These are phyloP conservation scores for Diaporthe destruens DNA, from an alignment of 2,329 filamentous ascomycete genomes.

Conservation along the genomic window DNA sequence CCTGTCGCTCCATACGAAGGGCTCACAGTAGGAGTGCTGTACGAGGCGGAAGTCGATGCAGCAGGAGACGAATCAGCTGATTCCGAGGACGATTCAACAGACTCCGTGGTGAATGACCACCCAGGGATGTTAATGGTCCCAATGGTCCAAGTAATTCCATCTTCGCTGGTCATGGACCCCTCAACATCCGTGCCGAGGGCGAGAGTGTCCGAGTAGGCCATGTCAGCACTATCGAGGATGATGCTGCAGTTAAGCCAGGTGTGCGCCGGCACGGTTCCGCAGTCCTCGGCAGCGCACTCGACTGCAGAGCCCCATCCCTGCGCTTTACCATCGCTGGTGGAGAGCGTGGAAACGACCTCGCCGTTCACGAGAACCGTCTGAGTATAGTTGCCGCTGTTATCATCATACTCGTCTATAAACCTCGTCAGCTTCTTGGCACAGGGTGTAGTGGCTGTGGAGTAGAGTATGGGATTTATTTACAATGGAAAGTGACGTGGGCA, in stretches of 20 bases:
- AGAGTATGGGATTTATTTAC: slow-evolving; percentile 38
- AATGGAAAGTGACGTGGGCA: slow-evolving; percentile 57
- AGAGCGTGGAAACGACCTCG: slow-evolving; percentile 55
- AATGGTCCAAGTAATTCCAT: slow-evolving; percentile 39
- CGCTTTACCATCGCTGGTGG: slow-evolving; percentile 57
- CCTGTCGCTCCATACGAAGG: background rate
- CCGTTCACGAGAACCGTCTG: slow-evolving; percentile 54
- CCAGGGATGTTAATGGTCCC: slow-evolving; percentile 39
- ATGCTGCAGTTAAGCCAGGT: slow-evolving; percentile 40
- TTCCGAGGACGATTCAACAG: background rate
- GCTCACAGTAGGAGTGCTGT: background rate
- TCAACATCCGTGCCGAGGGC: slow-evolving; percentile 37
- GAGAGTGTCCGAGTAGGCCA: slow-evolving; percentile 38
- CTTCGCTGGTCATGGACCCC: slow-evolving; percentile 36
- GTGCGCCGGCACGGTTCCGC: slow-evolving; percentile 61
- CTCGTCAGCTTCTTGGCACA: background rate
- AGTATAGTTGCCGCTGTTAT: slow-evolving; percentile 55
- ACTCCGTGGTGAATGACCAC: slow-evolving; percentile 31
- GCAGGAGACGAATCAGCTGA: background rate
- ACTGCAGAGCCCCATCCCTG: slow-evolving; percentile 59
- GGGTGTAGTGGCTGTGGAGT: background rate
- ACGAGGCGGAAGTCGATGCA: background rate
- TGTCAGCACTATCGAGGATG: slow-evolving; percentile 38
- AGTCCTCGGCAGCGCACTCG: slow-evolving; percentile 81
- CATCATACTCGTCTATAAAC: slow-evolving; percentile 45